Evolutionary conservation across 1,284 basidiomycete species (phyloP).

Genomic region (Butyriboletus appendiculatus): DNA sequence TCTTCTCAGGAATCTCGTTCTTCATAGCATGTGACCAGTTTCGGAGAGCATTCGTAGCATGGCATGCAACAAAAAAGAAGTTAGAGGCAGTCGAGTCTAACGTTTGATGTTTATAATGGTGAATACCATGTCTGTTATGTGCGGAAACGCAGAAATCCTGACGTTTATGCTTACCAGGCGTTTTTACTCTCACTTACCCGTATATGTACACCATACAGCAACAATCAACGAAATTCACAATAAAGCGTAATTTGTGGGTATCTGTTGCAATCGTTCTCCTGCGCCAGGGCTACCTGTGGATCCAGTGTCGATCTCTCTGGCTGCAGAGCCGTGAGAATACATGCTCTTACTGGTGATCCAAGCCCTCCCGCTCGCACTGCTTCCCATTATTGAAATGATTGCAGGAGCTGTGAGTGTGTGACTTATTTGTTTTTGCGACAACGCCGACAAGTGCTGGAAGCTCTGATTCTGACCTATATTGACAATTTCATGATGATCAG

Average conservation of each 20-base stretch:
- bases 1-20: slow-evolving; percentile 20
- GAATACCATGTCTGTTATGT: not conserved
- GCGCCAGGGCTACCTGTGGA: not conserved
- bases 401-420: not conserved
- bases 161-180: not conserved
- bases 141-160: not conserved
- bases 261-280: not conserved
- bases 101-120: slow-evolving; percentile 11
- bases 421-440: not conserved
- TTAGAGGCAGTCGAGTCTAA: not conserved
- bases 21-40: slow-evolving; percentile 29
- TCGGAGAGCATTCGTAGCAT: slow-evolving; percentile 22
- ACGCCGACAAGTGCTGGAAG: not conserved
- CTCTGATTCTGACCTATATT: too few species aligned
- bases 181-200: not conserved
- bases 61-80: slow-evolving; percentile 17
- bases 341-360: not conserved
- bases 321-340: not conserved
- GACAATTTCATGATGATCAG: not conserved
- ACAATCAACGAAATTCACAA: not conserved
- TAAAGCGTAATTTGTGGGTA: not conserved
- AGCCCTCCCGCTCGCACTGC: too few species aligned
- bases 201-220: not conserved
- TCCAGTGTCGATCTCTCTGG: too few species aligned
- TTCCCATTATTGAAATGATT: too few species aligned